A percentile compares a stretch with the other conserved stretches of the same genome.
phyloP scores from a whole-genome alignment of 352 stramenopile genomes.

The Phytophthora pinifolia region DNA sequence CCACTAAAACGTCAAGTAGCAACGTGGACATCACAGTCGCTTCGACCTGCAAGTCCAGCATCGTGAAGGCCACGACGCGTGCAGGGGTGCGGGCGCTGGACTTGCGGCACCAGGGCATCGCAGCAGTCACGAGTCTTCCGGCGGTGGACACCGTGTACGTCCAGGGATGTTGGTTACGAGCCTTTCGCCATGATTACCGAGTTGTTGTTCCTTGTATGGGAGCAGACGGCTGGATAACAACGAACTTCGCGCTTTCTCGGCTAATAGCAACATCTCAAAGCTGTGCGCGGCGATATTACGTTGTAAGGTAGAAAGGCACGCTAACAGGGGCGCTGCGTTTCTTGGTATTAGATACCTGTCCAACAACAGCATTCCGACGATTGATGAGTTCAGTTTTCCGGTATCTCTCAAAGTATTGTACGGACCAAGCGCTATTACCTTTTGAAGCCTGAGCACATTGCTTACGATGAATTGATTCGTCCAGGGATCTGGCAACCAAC shows the following conservation, averaged over 20 bases:
- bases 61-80: slow-evolving; percentile 17
- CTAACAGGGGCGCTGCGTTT: not conserved
- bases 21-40: slow-evolving; percentile 23
- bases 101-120: slow-evolving; percentile 22
- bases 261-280: slow-evolving; percentile 18
- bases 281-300: slow-evolving; percentile 19
- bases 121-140: slow-evolving; percentile 26
- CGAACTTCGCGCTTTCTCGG: slow-evolving; percentile 22
- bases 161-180: too few relatives aligned
- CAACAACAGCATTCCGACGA: slow-evolving; percentile 37
- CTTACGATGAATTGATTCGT: too few relatives aligned
- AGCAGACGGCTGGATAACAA: slow-evolving; percentile 35
- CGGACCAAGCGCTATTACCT: not conserved
- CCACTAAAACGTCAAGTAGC: slow-evolving; percentile 10
- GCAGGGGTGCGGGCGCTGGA: slow-evolving; percentile 18
- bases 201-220: not conserved
- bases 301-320: not conserved
- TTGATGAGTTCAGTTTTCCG: slow-evolving; percentile 25
- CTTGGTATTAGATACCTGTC: slow-evolving; percentile 23
- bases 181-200: too few relatives aligned
- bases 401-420: slow-evolving; percentile 29
- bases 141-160: slow-evolving; percentile 26
- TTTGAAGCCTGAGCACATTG: too few relatives aligned
- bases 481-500: slow-evolving; percentile 30
- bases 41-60: slow-evolving; percentile 19